Base-by-base conservation (phyloP, 305 asterid genomes). In the Rubia balearica region DNA sequence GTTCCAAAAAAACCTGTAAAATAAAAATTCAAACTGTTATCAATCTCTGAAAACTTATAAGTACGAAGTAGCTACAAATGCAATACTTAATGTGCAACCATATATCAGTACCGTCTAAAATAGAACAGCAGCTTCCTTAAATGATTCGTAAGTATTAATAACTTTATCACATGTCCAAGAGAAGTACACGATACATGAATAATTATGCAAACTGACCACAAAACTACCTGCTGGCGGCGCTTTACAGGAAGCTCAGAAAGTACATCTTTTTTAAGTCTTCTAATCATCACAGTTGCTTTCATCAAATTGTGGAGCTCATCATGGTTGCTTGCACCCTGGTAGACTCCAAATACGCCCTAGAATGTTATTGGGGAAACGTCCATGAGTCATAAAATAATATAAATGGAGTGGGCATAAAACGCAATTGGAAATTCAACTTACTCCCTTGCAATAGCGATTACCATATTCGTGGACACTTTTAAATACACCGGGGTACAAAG, bases 291-390 rank as follows among this genome's bases (percentile, higher is more conserved):
- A 22, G 97, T 95, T 67, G 97, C 90, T 85, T 95, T 95, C 85
- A 95, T 91, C 84, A 95, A 82, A 83, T 88, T 91, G 82, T 95
- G 98, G 81, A 95, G 88, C 92, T 91, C 99, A 73, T 95, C 99
- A 56, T 85, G 98, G 81, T 95, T 95, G 77, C 98, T 91, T 76
- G 99, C 96, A 80, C 99, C 99, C 88, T 91, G 98, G 80, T 91
- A 95, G 74, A 81, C 69, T 76, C 99, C 99, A 84, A 91, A 95
- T 62, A 81, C 9, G 46, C 98, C 98, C 99, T 91, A 78, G 68
- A 77, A 75, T 66, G 63, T 73, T 30, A 68, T 38, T 1, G 51
- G 60, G 17, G 65, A 22, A 60, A 42, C 7, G 57, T 3, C 8
- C 21, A 68, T 49, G 51, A 38, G 49, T 65, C 4, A 46, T 7